Percentiles rank a stretch among this genome's conserved stretches.
Evolutionary conservation across 1,284 basidiomycete species (phyloP).

Genomic region (Mycena citricolor): DNA sequence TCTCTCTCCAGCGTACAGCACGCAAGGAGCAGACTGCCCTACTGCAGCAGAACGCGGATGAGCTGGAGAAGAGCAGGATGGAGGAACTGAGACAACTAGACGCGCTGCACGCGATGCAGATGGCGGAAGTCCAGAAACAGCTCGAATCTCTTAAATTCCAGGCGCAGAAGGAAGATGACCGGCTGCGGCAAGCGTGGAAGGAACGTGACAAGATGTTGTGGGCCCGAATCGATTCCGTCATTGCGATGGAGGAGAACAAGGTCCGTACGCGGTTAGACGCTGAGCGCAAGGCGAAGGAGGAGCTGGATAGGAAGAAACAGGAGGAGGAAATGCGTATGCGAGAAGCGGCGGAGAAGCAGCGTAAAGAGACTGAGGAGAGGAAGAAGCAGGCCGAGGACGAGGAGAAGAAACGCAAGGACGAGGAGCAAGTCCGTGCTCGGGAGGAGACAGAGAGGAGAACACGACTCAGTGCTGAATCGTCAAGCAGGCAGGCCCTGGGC

Average conservation of each 20-base stretch:
- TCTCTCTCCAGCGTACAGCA: slow-evolving; percentile 50
- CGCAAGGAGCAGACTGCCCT: slow-evolving; percentile 49
- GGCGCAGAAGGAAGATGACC: slow-evolving; percentile 47
- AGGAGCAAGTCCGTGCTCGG: slow-evolving; percentile 40
- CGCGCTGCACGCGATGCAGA: slow-evolving; percentile 44
- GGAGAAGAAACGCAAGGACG: slow-evolving; percentile 38
- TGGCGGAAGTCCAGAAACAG: slow-evolving; percentile 46
- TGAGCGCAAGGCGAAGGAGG: slow-evolving; percentile 47
- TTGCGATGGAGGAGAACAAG: slow-evolving; percentile 67
- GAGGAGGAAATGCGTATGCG: slow-evolving; percentile 42
- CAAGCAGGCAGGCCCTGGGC: slow-evolving; percentile 40
- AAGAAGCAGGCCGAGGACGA: slow-evolving; percentile 39
- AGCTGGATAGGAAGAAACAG: slow-evolving; percentile 39
- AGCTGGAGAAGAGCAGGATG: slow-evolving; percentile 37
- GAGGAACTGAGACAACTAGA: slow-evolving; percentile 40
- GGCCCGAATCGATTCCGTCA: slow-evolving; percentile 61
- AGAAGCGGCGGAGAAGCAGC: slow-evolving; percentile 37
- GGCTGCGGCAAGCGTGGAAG: slow-evolving; percentile 47
- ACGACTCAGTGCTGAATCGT: slow-evolving; percentile 32
- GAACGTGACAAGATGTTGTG: slow-evolving; percentile 53
- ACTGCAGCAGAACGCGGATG: slow-evolving; percentile 39
- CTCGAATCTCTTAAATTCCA: slow-evolving; percentile 44
- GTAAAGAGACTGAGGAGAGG: slow-evolving; percentile 38
- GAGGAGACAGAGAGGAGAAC: slow-evolving; percentile 35
- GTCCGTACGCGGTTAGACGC: slow-evolving; percentile 49